Conservation (phyloP, 306 rosid genomes). For the Abrus pulchellus region DNA sequence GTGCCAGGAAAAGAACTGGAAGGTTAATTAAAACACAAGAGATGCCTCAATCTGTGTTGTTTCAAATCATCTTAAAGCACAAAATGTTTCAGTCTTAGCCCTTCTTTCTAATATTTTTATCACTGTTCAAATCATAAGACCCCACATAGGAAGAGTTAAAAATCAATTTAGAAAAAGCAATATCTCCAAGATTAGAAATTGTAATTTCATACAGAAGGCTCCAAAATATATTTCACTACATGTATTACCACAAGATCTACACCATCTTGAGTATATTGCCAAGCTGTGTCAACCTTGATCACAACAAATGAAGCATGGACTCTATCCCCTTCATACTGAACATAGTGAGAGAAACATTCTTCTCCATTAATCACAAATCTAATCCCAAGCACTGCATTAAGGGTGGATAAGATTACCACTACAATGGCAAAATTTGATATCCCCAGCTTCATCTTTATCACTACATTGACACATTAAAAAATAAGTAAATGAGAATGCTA, state of each 20-base stretch:
- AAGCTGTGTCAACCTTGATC: slow-evolving; percentile 59
- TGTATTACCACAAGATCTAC: slow-evolving; percentile 66
- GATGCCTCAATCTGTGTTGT: neutral
- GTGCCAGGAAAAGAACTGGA: neutral
- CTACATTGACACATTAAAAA: slow-evolving; percentile 41
- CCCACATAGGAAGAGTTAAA: neutral
- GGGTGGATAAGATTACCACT: slow-evolving; percentile 52
- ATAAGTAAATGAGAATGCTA: neutral
- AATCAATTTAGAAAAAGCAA: neutral
- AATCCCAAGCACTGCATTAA: slow-evolving; percentile 61
- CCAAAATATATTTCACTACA: neutral
- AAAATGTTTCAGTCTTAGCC: neutral
- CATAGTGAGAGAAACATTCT: slow-evolving; percentile 71
- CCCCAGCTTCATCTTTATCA: slow-evolving; percentile 60
- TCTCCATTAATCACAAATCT: slow-evolving; percentile 78
- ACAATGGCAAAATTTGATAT: slow-evolving; percentile 41
- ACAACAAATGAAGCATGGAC: slow-evolving; percentile 77
- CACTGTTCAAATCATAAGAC: slow-evolving; percentile 2
- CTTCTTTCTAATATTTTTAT: neutral
- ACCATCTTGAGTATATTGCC: slow-evolving; percentile 66
- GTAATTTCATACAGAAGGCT: neutral
- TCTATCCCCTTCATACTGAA: slow-evolving; percentile 65
- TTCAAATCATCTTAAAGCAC: neutral
- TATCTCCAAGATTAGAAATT: slow-evolving; percentile 11
- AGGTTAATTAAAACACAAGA: neutral